These are phyloP conservation scores for Aphanomyces cochlioides DNA, from an alignment of 352 stramenopile genomes.

Conservation along the genomic window DNA sequence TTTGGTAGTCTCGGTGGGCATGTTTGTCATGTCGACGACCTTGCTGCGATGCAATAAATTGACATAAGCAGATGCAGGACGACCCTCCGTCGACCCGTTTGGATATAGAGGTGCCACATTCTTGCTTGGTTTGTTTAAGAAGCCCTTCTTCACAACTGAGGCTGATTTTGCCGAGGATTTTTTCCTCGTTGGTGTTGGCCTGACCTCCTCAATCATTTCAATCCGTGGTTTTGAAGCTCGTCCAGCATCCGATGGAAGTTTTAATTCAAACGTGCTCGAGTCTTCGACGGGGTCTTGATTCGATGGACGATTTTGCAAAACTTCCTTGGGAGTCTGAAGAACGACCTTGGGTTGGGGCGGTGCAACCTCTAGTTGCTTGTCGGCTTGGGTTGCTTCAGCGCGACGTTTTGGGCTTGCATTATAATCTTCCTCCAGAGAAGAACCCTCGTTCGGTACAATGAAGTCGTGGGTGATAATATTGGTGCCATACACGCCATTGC, in stretches of 20 bases:
- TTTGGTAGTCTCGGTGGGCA: conserved; percentile 18
- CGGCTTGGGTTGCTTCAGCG: not conserved
- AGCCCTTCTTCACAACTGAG: conserved; percentile 66
- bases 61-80: conserved; percentile 63
- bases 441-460: conserved; percentile 37
- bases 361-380: conserved; percentile 20
- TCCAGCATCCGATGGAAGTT: not conserved
- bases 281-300: conserved; percentile 14
- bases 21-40: conserved; percentile 61
- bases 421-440: conserved; percentile 15
- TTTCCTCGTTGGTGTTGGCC: not conserved
- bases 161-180: conserved; percentile 21
- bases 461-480: conserved; percentile 82
- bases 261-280: not conserved
- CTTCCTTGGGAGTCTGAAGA: conserved; percentile 8
- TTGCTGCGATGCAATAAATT: conserved; percentile 78
- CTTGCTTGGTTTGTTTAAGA: conserved; percentile 58
- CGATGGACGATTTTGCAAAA: conserved; percentile 1
- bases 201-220: not conserved
- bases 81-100: conserved; percentile 61
- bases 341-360: not conserved
- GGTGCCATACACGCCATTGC: conserved; percentile 39
- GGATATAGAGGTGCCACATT: conserved; percentile 51
- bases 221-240: too few relatives aligned
- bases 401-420: conserved; percentile 18